Percentiles rank a stretch among this genome's conserved stretches.
Evolutionary conservation across 805 yeast species (phyloP).

Genomic region (Tetrapisispora namnaoensis): DNA sequence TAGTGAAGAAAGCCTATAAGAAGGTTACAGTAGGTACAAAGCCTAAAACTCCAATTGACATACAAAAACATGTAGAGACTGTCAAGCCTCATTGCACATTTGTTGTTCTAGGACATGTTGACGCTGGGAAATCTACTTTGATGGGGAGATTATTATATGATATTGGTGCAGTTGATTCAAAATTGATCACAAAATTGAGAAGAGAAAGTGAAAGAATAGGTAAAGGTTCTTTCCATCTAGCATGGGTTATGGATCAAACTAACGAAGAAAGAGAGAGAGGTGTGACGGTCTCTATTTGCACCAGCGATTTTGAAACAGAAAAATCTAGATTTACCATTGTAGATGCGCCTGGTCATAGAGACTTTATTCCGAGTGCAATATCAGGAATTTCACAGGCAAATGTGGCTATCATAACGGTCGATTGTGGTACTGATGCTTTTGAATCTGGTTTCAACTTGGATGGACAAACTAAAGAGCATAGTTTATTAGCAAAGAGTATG

Average conservation of each 20-base stretch:
- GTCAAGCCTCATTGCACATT: slow-evolving; percentile 93
- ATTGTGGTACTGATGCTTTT: slow-evolving; percentile 97
- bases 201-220: slow-evolving; percentile 97
- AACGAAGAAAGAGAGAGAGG: slow-evolving; percentile 98
- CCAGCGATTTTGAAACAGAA: slow-evolving; percentile 90
- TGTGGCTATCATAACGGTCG: slow-evolving; percentile 89
- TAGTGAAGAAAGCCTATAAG: slow-evolving; percentile 15
- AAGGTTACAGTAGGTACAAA: slow-evolving; percentile 23
- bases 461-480: slow-evolving; percentile 97
- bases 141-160: slow-evolving; percentile 91
- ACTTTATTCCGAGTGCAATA: slow-evolving; percentile 96
- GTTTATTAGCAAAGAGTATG: slow-evolving; percentile 89
- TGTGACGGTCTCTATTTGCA: slow-evolving; percentile 97
- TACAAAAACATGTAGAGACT: slow-evolving; percentile 73
- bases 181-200: slow-evolving; percentile 93
- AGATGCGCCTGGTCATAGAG: slow-evolving; percentile 99
- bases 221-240: slow-evolving; percentile 96
- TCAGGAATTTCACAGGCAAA: slow-evolving; percentile 99
- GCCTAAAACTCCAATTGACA: slow-evolving; percentile 38
- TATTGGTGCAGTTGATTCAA: slow-evolving; percentile 93
- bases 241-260: slow-evolving; percentile 99
- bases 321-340: slow-evolving; percentile 91
- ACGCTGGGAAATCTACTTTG: slow-evolving; percentile 98
- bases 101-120: slow-evolving; percentile 98
- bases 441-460: slow-evolving; percentile 98